These are phyloP conservation scores for Metschnikowia anglica DNA, from an alignment of 805 yeast genomes.

Conservation along the genomic window DNA sequence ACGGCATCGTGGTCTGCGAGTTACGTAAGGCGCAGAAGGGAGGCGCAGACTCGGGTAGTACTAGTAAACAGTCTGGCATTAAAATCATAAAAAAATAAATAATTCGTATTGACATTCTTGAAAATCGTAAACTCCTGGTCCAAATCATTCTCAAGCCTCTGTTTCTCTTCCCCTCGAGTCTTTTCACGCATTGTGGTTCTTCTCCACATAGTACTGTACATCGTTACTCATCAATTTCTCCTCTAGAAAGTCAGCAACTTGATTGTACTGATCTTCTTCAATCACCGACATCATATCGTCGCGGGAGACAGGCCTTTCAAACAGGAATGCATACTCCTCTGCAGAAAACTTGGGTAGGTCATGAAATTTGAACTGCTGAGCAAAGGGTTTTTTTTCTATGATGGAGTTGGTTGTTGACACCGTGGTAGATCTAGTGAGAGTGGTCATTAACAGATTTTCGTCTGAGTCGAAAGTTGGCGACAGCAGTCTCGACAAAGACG, in stretches of 20 bases:
- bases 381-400: slow-evolving; percentile 14
- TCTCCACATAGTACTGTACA: slow-evolving; percentile 33
- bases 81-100: slow-evolving; percentile 8
- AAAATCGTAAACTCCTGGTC: neutral
- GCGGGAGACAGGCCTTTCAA: slow-evolving; percentile 18
- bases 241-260: slow-evolving; percentile 41
- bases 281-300: slow-evolving; percentile 25
- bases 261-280: slow-evolving; percentile 40
- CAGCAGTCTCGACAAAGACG: slow-evolving; percentile 37
- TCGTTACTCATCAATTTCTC: slow-evolving; percentile 41
- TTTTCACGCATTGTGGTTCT: neutral
- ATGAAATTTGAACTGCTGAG: slow-evolving; percentile 26
- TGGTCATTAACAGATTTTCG: slow-evolving; percentile 38
- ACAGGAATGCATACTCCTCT: slow-evolving; percentile 21
- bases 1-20: no score
- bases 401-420: slow-evolving; percentile 34
- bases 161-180: neutral
- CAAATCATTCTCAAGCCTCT: neutral
- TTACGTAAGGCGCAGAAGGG: no score
- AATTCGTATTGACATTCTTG: no score
- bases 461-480: slow-evolving; percentile 37
- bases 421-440: slow-evolving; percentile 43
- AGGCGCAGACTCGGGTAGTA: no score
- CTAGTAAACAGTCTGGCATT: slow-evolving; percentile 3
- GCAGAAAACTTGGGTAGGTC: slow-evolving; percentile 35